phyloP scores from a whole-genome alignment of 306 rosid genomes.

The Astragalus glycyphyllos region DNA sequence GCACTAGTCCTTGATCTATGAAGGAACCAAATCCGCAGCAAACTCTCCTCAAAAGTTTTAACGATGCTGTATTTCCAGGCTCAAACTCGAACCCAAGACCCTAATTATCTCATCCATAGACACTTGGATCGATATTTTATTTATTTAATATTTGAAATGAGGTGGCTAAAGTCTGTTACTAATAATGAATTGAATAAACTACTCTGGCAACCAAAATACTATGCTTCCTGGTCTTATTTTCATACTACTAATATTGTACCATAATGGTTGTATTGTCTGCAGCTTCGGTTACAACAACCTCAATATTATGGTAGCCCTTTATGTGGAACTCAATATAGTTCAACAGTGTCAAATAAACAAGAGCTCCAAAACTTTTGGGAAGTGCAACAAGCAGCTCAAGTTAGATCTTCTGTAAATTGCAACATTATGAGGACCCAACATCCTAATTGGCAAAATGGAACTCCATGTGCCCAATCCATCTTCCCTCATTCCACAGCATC shows the following conservation, averaged over 20 bases:
- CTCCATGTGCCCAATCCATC: conserved; percentile 42
- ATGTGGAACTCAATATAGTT: conserved; percentile 46
- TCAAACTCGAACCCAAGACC: no score
- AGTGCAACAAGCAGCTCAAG: conserved; percentile 53
- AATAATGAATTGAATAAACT: conserved; percentile 32
- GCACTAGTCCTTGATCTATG: no score
- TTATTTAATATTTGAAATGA: conserved; percentile 21
- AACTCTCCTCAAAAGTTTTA: no score
- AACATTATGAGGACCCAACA: conserved; percentile 45
- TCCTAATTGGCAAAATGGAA: conserved; percentile 61
- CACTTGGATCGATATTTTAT: not conserved
- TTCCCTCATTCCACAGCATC: conserved; percentile 49
- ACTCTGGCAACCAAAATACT: conserved; percentile 1
- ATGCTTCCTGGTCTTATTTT: not conserved
- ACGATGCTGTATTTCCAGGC: no score
- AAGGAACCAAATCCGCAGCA: no score
- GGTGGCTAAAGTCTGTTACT: conserved; percentile 38
- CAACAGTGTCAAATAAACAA: conserved; percentile 47
- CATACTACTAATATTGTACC: conserved; percentile 22
- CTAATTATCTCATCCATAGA: no score
- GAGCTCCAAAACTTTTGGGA: conserved; percentile 58
- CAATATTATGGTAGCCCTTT: conserved; percentile 50
- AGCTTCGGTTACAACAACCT: conserved; percentile 62
- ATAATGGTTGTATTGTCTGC: conserved; percentile 39
- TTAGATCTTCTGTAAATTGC: conserved; percentile 48